Evolutionary conservation across 495 filamentous ascomycete genomes (phyloP), one percentile per base, ranked within the genome.

Genomic region (Penicillium desertorum): DNA sequence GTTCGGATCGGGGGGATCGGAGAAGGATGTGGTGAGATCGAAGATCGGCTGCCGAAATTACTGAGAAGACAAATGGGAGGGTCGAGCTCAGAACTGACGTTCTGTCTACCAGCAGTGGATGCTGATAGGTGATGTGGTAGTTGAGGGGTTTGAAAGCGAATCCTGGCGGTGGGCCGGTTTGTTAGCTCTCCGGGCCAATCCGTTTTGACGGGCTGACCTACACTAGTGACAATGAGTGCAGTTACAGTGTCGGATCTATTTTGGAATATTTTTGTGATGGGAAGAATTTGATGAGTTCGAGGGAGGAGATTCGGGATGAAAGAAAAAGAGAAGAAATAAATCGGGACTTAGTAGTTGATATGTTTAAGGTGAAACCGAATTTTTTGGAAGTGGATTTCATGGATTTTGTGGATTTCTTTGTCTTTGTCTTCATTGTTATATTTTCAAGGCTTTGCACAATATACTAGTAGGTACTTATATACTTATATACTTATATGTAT

Each of bases 81-180:
- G 30, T 17, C 55, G 44, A 59, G 53, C 41, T 58, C 56, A 58
- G 51, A 45, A 39, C 58, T 63, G 62, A 66, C 60, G 65, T 65
- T 62, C 59, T 59, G 51, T 54, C 47, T 57, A 49, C n/a, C 27
- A 56, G 52, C 2, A 42, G 36, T 30, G 54, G 50, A 16, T 36
- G 36, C 45, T 66, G 63, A 66, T 66, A 66, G 63, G 61, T 29
- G 60, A 39, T 43, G 56, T 53, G 41, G 34, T 39, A 12, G 37
- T 41, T 41, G 62, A 52, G 50, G 54, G 47, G 36, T 58, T 36
- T 30, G 36, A 30, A 45, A 61, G 44, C 48, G 20, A 59, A 54
- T 43, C 56, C 47, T 48, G 36, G 36, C 44, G 5, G 45, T 57
- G 57, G 63, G 60, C 63, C 60, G 52, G 56, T 59, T 66, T 57